These are phyloP conservation scores for Pneumocystis murina DNA, from an alignment of 1,139 yeast genomes.

Conservation along the genomic window DNA sequence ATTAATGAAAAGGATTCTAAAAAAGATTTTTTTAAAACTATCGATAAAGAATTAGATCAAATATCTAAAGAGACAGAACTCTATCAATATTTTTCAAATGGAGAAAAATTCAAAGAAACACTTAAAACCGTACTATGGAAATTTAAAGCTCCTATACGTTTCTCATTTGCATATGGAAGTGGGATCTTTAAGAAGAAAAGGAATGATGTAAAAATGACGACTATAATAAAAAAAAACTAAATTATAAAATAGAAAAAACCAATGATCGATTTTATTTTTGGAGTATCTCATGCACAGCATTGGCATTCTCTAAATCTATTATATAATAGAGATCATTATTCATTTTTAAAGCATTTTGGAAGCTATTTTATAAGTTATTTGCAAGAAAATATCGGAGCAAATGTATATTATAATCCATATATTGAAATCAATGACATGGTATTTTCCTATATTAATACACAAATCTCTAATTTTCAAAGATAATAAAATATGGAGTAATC, in stretches of 20 bases:
- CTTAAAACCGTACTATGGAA: slow-evolving; percentile 38
- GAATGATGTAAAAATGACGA: slow-evolving; percentile 3
- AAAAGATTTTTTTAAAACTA: neutral
- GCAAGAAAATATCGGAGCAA: slow-evolving; percentile 62
- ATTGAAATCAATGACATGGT: slow-evolving; percentile 43
- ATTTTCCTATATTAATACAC: neutral
- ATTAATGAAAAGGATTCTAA: neutral
- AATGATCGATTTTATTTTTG: slow-evolving; percentile 78
- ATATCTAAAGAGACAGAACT: neutral
- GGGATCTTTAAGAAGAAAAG: slow-evolving; percentile 71
- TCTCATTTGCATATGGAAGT: slow-evolving; percentile 86
- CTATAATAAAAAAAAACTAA: neutral
- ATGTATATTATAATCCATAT: slow-evolving; percentile 87
- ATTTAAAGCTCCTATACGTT: slow-evolving; percentile 55
- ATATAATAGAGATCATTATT: slow-evolving; percentile 61
- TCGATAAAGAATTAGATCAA: neutral
- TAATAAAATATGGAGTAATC: slow-evolving; percentile 78
- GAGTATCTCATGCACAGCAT: slow-evolving; percentile 53
- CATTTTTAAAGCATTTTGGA: slow-evolving; percentile 48
- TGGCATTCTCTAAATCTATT: slow-evolving; percentile 64
- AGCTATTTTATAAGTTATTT: slow-evolving; percentile 42
- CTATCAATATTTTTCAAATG: slow-evolving; percentile 24
- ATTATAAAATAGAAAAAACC: slow-evolving; percentile 28
- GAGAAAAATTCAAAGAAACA: slow-evolving; percentile 30
- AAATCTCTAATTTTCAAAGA: slow-evolving; percentile 10